Base-by-base conservation (phyloP, 441 rosid species). In the Euphorbia celastroides region DNA sequence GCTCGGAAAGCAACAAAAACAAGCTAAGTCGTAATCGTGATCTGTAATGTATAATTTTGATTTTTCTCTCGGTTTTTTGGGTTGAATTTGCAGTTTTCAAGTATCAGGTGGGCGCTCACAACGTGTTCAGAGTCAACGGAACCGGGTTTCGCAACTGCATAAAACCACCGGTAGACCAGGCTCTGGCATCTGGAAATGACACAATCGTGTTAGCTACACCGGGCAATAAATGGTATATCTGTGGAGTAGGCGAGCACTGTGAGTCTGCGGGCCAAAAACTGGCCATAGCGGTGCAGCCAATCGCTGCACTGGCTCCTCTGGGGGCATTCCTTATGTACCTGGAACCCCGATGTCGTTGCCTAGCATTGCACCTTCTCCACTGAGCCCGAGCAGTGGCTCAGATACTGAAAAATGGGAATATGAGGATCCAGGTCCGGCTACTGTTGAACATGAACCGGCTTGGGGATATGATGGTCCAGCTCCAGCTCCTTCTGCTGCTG, bases 161-260 rank as follows among this genome's bases (percentile, higher is more conserved):
- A 5, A 36, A 46, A 5, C 77, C 86, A 2, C 50, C 74, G 0
- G 1, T 62, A 0, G 72, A 31, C 28, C 22, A 51, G 23, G 63
- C 75, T 0, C 25, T 70, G 23, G 26, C 38, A 0, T 14, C 31
- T 10, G 89, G 85, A 57, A 70, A 72, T 6, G 87, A 79, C 38
- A 50, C 41, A 31, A 67, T 83, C 41, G 11, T 38, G 12, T 72
- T 81, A 19, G 11, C 14, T 12, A 5, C 65, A 0, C 56, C 75
- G 0, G 80, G 83, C 7, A 68, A 56, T 7, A 79, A 82, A 60
- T 72, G 87, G 82, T 81, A 78, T 74, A 74, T 83, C 48, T 83
- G 89, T 5, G 83, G 87, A 2, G 23, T 42, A 0, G 66, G 48
- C 8, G 2, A 48, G 16, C 85, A 85, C 71, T 64, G 67, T n/a